A percentile compares a stretch with the other conserved stretches of the same genome.
Evolutionary conservation across 306 rosid species (phyloP).

Genomic region (Pyrus betulifolia): DNA sequence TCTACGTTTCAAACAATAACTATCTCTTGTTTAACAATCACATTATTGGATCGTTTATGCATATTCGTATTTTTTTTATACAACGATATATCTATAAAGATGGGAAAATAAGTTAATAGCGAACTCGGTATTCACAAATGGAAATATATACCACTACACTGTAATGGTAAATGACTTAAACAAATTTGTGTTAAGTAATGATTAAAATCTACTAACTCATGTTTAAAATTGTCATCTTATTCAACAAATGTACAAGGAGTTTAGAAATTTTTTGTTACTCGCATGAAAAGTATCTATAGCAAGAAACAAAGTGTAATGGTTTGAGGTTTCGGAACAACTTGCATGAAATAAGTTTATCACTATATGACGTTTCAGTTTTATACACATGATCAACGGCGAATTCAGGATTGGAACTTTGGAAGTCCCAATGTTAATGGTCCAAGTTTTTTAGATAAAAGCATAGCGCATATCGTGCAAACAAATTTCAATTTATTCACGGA

Average conservation of each 20-base stretch:
- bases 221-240: background rate
- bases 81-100: too few relatives aligned
- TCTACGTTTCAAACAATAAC: background rate
- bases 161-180: background rate
- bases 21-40: background rate
- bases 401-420: too few relatives aligned
- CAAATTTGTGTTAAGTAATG: background rate
- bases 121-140: background rate
- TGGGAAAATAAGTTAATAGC: too few relatives aligned
- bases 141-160: too few relatives aligned
- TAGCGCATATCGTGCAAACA: too few relatives aligned
- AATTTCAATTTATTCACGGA: too few relatives aligned
- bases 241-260: background rate
- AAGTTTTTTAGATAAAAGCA: too few relatives aligned
- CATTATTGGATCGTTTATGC: background rate
- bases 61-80: too few relatives aligned
- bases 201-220: background rate
- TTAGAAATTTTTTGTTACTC: background rate
- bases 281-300: background rate
- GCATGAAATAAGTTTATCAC: background rate
- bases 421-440: too few relatives aligned
- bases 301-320: too few relatives aligned
- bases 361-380: too few relatives aligned
- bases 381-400: too few relatives aligned
- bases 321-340: background rate